Evolutionary conservation across 225 moss, liverwort and hornwort genomes (phyloP), one percentile per base, ranked within the genome.

Genomic region (Straminergon stramineum): DNA sequence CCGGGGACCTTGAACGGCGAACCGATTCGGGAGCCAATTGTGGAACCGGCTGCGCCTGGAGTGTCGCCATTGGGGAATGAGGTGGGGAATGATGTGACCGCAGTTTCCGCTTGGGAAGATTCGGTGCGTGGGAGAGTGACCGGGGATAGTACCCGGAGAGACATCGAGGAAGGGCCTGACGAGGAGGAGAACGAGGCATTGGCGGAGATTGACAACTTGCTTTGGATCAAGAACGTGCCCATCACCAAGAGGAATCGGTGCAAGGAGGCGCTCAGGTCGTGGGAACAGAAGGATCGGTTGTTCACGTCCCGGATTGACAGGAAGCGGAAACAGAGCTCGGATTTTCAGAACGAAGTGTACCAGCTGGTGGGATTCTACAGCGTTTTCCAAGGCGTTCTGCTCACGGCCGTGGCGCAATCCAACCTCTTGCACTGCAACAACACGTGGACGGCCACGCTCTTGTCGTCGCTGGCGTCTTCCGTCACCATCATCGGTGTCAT

Each of bases 321-420:
- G 87, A 91, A 84, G 74, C 34, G 61, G 62, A 89, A 89, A 32
- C 89, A 91, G 63, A 89, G 86, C 84, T 68, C 89, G 17, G 70
- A 58, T 6, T 75, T 78, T 6, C 87, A 88, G 86, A 93, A 88
- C 83, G 90, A 93, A 88, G 83, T 90, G 77, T 93, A 93, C 79
- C 90, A 93, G 58, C 79, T 88, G 37, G 32, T 93, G 6, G 91
- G 90, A 39, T 91, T 86, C 43, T 88, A 77, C 34, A 88, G 83
- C 62, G 91, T 86, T 64, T 86, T 86, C 28, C 63, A 64, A 14
- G 86, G 86, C 27, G 86, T 86, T 15, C 52, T 86, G 69, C 88
- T 93, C 60, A 90, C 91, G 19, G 90, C 91, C 27, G 93, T 91
- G 37, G 85, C 93, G n/a, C 91, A 93, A 52, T 74, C 91, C 34